phyloP scores from a whole-genome alignment of 805 yeast genomes.

The Ogataea allantospora region DNA sequence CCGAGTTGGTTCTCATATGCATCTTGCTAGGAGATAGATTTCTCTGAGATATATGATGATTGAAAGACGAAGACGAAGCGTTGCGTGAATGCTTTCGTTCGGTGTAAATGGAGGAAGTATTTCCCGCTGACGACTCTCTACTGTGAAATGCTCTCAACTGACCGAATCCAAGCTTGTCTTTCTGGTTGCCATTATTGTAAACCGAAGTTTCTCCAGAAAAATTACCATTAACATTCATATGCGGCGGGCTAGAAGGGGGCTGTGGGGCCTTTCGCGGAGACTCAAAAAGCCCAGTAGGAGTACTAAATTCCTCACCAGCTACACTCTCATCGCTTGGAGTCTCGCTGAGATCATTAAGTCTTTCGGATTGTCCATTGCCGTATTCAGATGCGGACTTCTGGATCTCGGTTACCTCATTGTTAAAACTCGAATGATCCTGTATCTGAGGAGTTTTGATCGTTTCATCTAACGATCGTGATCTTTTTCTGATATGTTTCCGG shows the following conservation, averaged over 20 bases:
- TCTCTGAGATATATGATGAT: conserved; percentile 16
- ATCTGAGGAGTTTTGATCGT: conserved; percentile 2
- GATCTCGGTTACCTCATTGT: no score
- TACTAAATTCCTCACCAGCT: conserved; percentile 15
- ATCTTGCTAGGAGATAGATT: conserved; percentile 28
- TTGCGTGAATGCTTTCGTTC: conserved; percentile 36
- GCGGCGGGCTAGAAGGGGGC: conserved; percentile 48
- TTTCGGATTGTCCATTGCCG: no score
- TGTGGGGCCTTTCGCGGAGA: conserved; percentile 76
- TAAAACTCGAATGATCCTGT: not conserved
- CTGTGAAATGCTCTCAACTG: conserved; percentile 17
- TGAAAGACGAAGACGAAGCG: conserved; percentile 33
- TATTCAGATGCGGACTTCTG: no score
- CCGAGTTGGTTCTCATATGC: conserved; percentile 46
- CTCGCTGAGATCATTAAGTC: not conserved
- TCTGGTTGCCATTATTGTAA: conserved; percentile 15
- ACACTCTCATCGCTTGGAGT: conserved; percentile 17
- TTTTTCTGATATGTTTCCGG: conserved; percentile 42
- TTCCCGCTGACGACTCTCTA: conserved; percentile 30
- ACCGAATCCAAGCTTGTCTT: not conserved
- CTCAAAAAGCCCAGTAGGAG: conserved; percentile 38
- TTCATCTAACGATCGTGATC: conserved; percentile 53
- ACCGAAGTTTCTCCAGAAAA: conserved; percentile 19
- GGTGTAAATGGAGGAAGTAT: conserved; percentile 44
- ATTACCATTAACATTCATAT: conserved; percentile 21